Base-by-base conservation (phyloP, 2,329 filamentous ascomycete genomes). In the Ophiosphaerella narmari region DNA sequence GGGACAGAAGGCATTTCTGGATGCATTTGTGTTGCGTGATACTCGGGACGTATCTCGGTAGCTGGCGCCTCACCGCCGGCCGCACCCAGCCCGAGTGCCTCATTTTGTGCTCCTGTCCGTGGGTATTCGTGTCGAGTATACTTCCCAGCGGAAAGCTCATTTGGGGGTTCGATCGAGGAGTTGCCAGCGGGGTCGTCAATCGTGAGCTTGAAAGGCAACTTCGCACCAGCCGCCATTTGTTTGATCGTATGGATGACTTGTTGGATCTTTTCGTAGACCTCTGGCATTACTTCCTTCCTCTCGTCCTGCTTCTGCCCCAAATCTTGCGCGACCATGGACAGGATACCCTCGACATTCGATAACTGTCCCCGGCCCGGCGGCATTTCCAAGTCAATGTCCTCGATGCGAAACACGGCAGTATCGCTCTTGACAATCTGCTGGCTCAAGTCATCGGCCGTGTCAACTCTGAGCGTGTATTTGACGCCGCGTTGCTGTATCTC, bases 161-260 rank as follows among this genome's bases (percentile, higher is more conserved):
- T 84, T 58, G 91, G 88, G 12, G 94, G 94, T 40, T 95, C 88
- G 65, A 99, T 96, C 82, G 92, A 97, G 2, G 91, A 96, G 80
- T 99, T 99, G 46, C 94, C 94, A 1, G 92, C 89, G 2, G 90
- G 89, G 71, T 99, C 94, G 70, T 99, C 91, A 40, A 97, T 80
- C 35, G 85, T 88, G 41, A 99, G 76, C 43, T 90, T 88, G 81
- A 99, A 97, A 21, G 94, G 94, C 70, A 96, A 92, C 6, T 82
- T 81, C 24, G 87, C 81, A 42, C 91, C 89, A 2, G 83, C 82
- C 8, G 96, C 76, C 86, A 97, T 96, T 47, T 87, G 83, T 51
- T 84, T 82, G 12, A 91, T 82, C 61, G 86, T 88, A 38, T 82
- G 74, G 53, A 97, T 87, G 43, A 97, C 83, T 41, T 85, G 85